A percentile compares a stretch with the other conserved stretches of the same genome.
phyloP scores from a whole-genome alignment of 495 filamentous ascomycete genomes.

The Penicillium bovifimosum region DNA sequence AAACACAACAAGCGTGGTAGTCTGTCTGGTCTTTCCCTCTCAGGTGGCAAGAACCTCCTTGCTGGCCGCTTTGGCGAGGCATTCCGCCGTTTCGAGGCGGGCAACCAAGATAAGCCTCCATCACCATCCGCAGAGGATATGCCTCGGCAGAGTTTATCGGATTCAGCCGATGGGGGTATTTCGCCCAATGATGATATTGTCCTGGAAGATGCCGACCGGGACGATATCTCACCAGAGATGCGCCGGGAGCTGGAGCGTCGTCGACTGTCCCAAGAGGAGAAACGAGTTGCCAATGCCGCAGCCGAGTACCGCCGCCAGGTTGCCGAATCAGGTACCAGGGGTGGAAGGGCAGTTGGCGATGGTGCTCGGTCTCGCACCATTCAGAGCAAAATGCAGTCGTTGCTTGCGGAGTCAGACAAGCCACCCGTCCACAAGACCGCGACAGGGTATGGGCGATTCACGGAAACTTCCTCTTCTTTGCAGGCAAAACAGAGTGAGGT shows the following conservation, averaged over 20 bases:
- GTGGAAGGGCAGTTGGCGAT: constrained; percentile 42
- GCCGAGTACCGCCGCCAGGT: constrained; percentile 81
- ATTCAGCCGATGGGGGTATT: constrained; percentile 29
- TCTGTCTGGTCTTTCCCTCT: constrained; percentile 67
- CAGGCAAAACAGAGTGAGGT: constrained; percentile 35
- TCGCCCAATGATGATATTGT: constrained; percentile 49
- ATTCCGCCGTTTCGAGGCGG: constrained; percentile 85
- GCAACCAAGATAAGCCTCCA: constrained; percentile 48
- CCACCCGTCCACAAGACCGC: constrained; percentile 63
- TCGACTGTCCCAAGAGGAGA: constrained; percentile 81
- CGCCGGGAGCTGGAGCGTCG: constrained; percentile 83
- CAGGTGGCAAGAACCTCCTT: constrained; percentile 78
- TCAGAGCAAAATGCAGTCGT: constrained; percentile 79
- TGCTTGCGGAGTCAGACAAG: constrained; percentile 75
- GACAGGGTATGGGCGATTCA: constrained; percentile 82
- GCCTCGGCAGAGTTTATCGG: constrained; percentile 53
- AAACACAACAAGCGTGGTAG: constrained; percentile 80
- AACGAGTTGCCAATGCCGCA: constrained; percentile 85
- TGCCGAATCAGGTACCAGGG: constrained; percentile 54
- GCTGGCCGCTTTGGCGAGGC: constrained; percentile 92
- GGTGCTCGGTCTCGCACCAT: constrained; percentile 67
- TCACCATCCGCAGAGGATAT: constrained; percentile 44
- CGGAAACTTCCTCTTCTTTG: constrained; percentile 47
- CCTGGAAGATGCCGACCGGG: constrained; percentile 53
- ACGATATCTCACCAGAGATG: constrained; percentile 82